Base-by-base conservation (phyloP, 345 rosid species). In the Pistacia vera region DNA sequence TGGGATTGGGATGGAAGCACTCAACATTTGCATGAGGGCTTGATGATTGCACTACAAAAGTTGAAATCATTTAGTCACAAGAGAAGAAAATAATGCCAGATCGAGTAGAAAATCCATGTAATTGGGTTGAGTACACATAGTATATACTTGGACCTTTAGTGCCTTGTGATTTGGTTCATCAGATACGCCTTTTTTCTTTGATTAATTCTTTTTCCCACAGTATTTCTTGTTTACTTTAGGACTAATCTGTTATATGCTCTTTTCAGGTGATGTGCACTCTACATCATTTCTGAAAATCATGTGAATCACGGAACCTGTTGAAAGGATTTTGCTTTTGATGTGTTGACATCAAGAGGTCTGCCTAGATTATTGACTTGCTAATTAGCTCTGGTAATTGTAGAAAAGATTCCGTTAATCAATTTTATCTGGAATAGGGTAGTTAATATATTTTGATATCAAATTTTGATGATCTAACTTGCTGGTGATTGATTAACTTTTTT, bases 41-140 rank as follows among this genome's bases (percentile, higher is more conserved):
- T 93, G 83, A 68, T 68, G 67, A 63, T 74, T 74, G 93, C 87
- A 76, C 76, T 80, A 85, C 16, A 71, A 75, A 86, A 76, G 75
- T 79, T 93, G 69, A 88, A 85, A 72, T 72, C 82, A 68, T 46
- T 86, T 76, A 88, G 82, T 72, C 59, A 20, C 52, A 82, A 72
- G 28, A 83, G 78, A 80, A 84, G 81, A 81, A 70, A 78, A 38
- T 82, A 79, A 75, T 64, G 77, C 73, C 60, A 74, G 70, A 72
- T 72, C 46, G 30, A 33, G 54, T 52, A 14, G 66, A 63, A 70
- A 61, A 49, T 66, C 65, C 57, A 44, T 9, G 11, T 33, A 7
- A 62, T 56, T 38, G 70, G 22, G 10, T 63, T 64, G 44, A 51
- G 12, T 20, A 17, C 13, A 3, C 18, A 63, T 36, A 35, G 46